Evolutionary conservation across 352 stramenopile genomes (phyloP).

Genomic region (Globisporangium paroecandrum): DNA sequence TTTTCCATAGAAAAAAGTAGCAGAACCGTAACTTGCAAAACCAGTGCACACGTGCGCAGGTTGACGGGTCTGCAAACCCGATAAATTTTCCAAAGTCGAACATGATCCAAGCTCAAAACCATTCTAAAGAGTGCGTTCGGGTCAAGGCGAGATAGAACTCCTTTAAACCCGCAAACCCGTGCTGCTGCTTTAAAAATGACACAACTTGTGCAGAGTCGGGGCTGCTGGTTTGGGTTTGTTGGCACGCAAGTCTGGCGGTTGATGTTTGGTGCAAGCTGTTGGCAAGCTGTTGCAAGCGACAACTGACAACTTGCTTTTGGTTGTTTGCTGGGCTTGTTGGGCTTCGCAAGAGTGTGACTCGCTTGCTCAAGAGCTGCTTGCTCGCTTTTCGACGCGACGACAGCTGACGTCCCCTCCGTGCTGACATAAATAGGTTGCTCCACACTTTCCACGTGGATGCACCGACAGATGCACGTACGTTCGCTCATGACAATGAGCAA

Average conservation of each 20-base stretch:
- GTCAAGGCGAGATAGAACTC: background rate
- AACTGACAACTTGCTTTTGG: too few relatives aligned
- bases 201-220: background rate
- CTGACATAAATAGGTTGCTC: slow-evolving; percentile 17
- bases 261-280: background rate
- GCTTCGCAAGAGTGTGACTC: background rate
- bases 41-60: background rate
- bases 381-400: slow-evolving; percentile 9
- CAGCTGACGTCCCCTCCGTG: slow-evolving; percentile 2
- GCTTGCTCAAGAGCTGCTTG: background rate
- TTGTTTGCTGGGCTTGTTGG: background rate
- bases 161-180: background rate
- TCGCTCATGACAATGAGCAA: slow-evolving; percentile 1
- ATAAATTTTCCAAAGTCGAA: background rate
- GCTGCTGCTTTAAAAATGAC: background rate
- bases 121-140: background rate
- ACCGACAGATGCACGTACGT: slow-evolving; percentile 2
- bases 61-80: background rate
- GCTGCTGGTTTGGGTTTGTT: background rate
- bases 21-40: slow-evolving; percentile 6
- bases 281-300: too few relatives aligned
- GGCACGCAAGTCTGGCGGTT: background rate
- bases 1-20: background rate
- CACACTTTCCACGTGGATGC: slow-evolving; percentile 6
- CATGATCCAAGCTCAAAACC: background rate